Percentiles rank a stretch among this genome's conserved stretches.
phyloP scores from a whole-genome alignment of 2,329 filamentous ascomycete species.

The Paramyrothecium roridum region DNA sequence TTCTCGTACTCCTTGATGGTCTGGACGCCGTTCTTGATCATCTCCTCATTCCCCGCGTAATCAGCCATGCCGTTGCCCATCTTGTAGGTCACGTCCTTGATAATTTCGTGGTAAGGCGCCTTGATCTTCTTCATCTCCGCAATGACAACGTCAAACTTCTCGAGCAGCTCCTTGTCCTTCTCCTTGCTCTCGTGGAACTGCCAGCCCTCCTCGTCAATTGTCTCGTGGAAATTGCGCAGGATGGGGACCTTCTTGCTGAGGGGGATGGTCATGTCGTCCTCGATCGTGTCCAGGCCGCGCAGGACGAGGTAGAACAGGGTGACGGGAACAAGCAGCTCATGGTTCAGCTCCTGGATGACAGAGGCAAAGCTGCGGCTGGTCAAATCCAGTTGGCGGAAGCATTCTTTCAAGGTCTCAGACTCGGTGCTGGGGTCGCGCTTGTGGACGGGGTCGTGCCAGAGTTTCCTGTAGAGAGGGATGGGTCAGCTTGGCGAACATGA shows the following conservation, averaged over 20 bases:
- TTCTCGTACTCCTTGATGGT: conserved; percentile 88
- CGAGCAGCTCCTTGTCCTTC: conserved; percentile 88
- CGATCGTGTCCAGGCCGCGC: conserved; percentile 93
- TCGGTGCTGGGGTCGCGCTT: conserved; percentile 75
- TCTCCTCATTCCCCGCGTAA: conserved; percentile 80
- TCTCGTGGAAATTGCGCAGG: conserved; percentile 75
- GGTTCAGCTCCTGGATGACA: conserved; percentile 94
- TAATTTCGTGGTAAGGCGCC: conserved; percentile 77
- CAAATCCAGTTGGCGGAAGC: conserved; percentile 80
- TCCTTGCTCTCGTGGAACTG: conserved; percentile 85
- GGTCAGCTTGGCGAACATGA: background rate
- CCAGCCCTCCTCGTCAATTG: conserved; percentile 84
- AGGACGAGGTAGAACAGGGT: conserved; percentile 91
- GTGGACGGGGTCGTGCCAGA: conserved; percentile 95
- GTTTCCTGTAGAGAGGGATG: conserved; percentile 60
- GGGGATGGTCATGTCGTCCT: conserved; percentile 95
- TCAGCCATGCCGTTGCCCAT: conserved; percentile 99
- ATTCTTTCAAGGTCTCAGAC: conserved; percentile 68
- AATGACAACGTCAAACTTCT: conserved; percentile 87
- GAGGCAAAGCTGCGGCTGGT: conserved; percentile 91
- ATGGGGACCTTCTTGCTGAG: conserved; percentile 80
- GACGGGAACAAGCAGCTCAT: conserved; percentile 86
- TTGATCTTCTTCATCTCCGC: conserved; percentile 87
- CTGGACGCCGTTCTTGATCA: conserved; percentile 75
- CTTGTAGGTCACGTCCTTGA: conserved; percentile 86